phyloP scores from a whole-genome alignment of 1,284 basidiomycete genomes.

The Marasmius oreades region DNA sequence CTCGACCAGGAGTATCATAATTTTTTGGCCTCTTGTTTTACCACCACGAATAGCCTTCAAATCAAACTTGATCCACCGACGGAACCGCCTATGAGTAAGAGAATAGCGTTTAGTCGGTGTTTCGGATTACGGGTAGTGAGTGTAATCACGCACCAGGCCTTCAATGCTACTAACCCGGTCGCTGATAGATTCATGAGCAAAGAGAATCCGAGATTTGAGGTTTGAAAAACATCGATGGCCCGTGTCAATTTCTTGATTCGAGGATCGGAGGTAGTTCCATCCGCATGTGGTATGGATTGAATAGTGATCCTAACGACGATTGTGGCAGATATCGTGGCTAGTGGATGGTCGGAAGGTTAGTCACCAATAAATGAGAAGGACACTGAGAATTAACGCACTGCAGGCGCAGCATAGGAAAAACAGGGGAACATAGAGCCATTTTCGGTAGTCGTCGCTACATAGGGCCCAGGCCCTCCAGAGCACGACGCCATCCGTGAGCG shows the following conservation, averaged over 20 bases:
- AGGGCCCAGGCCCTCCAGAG: constrained; percentile 24
- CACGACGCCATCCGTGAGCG: constrained; percentile 21
- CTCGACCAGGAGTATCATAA: constrained; percentile 20
- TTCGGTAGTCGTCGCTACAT: constrained; percentile 15
- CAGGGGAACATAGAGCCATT: constrained; percentile 14
- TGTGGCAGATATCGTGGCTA: constrained; percentile 17
- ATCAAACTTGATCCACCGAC: constrained; percentile 1
- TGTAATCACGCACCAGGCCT: constrained; percentile 15
- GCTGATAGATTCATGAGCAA: constrained; percentile 18
- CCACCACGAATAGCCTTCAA: not conserved
- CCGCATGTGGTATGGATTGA: constrained; percentile 4
- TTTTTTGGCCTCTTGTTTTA: constrained; percentile 9
- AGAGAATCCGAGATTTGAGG: constrained; percentile 14
- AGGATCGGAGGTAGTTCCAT: not conserved
- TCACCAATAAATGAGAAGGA: not conserved
- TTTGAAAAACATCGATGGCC: constrained; percentile 16
- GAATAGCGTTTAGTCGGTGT: not conserved
- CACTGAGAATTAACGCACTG: constrained; percentile 3
- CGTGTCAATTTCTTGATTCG: not conserved
- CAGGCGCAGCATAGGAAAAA: constrained; percentile 15
- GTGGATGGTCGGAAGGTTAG: not conserved
- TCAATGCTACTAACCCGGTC: constrained; percentile 17
- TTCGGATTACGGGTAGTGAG: not conserved
- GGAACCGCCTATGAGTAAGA: constrained; percentile 1
- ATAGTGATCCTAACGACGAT: constrained; percentile 16